Evolutionary conservation across 176 grass and related monocot genomes (phyloP), one percentile per base, ranked within the genome.

Genomic region (Ensete ventricosum): DNA sequence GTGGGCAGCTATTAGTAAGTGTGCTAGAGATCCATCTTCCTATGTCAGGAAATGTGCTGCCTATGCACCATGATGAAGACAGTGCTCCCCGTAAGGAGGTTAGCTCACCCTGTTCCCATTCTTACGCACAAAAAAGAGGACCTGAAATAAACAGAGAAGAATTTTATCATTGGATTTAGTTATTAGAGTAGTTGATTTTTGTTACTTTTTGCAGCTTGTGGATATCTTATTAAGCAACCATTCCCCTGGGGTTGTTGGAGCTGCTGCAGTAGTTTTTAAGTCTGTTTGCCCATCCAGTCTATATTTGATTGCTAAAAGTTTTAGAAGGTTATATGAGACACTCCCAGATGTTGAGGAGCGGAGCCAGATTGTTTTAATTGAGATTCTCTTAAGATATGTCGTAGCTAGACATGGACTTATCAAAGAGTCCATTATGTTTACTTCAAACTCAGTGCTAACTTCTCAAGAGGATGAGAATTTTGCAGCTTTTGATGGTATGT

Each of bases 281-380:
- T 82, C 78, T 6, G 83, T 91, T 71, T 98, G 94, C 73, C 90
- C 90, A 79, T 81, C 63, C 79, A 83, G 83, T 82, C 76, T 93
- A 76, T 26, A 17, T 11, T 76, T 98, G 58, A 80, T 93, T 78
- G 71, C 85, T 49, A 98, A 91, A 71, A 83, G 90, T 78, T 98
- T 93, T 71, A 80, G 25, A 49, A 87, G 86, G 69, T 78, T 98
- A 67, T 98, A 90, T 76, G 85, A 93, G 76, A 90, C 80, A 29
- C 82, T 98, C 62, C 95, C 95, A 55, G 90, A 98, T 82, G 85
- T 93, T 73, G 95, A 93, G 77, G 95, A 98, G 68, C 89, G 95
- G 95, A 76, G 84, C 50, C 88, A 98, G 74, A 89, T 98, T 82
- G 70, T 88, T 72, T 76, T 98, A 14, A 91, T 87, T 60, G 88